Base-by-base conservation (phyloP, 305 asterid species). In the Fraxinus velutina region DNA sequence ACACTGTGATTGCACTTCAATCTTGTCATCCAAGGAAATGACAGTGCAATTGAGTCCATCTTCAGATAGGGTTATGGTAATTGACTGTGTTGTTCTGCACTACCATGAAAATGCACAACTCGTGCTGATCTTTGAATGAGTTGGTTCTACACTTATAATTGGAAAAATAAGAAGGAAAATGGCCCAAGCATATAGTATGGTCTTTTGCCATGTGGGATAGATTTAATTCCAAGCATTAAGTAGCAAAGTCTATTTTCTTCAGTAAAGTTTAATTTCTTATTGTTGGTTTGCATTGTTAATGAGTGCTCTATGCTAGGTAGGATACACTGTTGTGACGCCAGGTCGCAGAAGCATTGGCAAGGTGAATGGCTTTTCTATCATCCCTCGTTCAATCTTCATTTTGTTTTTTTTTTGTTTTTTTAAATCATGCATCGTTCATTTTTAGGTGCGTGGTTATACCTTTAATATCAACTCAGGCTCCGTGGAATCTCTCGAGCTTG, bases 391-490 rank as follows among this genome's bases (percentile, higher is more conserved):
- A 66, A 68, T 5, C 15, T 75, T 81, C 42, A 76, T 70, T 21
- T 30, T 76, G 37, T 57, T n/a, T 77, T 15, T 77, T 75, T 33
- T 75, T 33, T 24, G 0, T 24, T 24, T 24, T 24, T 33, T 33
- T 75, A 55, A 1, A 55, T 17, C 24, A 55, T 9, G 24, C 66
- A 55, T 19, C 27, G 9, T 82, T 81, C 80, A 52, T 75, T 17
- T 80, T 29, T 84, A 92, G 97, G 94, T 92, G 76, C 92, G 94
- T 78, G 97, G 91, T 76, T 92, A 89, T 87, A 85, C 86, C 55
- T 92, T 90, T 84, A 88, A 89, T 77, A 82, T 92, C 77, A 89
- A 86, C 83, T 86, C 92, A 17, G 94, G 97, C 78, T 62, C 70
- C 0, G 88, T 90, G 78, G 94, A 90, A 73, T 84, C 87, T 29